Conservation (phyloP, 108 stramenopile genomes). For the Pseudonitzschia delicatissima region DNA sequence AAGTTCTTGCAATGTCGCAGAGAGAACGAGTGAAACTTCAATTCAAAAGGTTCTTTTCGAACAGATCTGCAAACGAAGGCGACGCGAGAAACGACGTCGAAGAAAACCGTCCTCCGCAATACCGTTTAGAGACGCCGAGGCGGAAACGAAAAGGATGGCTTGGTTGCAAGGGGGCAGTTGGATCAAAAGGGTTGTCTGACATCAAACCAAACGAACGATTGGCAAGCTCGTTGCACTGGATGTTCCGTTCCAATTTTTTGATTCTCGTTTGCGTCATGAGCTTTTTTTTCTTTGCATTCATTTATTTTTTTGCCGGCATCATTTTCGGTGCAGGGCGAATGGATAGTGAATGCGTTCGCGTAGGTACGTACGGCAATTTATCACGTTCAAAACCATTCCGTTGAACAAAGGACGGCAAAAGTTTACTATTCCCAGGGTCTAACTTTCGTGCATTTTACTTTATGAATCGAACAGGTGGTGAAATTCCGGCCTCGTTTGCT, state of each 20-base stretch:
- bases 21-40: background rate
- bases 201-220: conserved; percentile 40
- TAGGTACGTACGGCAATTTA: conserved; percentile 15
- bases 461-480: conserved; percentile 14
- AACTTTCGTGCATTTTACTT: background rate
- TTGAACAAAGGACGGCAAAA: background rate
- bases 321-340: conserved; percentile 33
- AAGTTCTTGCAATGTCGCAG: background rate
- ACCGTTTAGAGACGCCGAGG: background rate
- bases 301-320: conserved; percentile 37
- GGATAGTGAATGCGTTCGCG: conserved; percentile 40
- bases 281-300: conserved; percentile 32
- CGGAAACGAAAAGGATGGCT: background rate
- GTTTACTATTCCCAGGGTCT: background rate
- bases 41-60: background rate
- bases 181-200: background rate
- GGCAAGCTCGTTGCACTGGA: conserved; percentile 52
- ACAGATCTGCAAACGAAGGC: background rate
- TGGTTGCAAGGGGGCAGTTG: background rate
- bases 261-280: conserved; percentile 45
- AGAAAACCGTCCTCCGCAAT: conserved; percentile 1
- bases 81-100: background rate
- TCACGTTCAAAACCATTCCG: background rate
- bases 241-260: conserved; percentile 55
- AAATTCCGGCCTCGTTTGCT: conserved; percentile 27